Evolutionary conservation across 192 early-diverging fungal genomes (phyloP).

Genomic region (Radiomyces spectabilis): DNA sequence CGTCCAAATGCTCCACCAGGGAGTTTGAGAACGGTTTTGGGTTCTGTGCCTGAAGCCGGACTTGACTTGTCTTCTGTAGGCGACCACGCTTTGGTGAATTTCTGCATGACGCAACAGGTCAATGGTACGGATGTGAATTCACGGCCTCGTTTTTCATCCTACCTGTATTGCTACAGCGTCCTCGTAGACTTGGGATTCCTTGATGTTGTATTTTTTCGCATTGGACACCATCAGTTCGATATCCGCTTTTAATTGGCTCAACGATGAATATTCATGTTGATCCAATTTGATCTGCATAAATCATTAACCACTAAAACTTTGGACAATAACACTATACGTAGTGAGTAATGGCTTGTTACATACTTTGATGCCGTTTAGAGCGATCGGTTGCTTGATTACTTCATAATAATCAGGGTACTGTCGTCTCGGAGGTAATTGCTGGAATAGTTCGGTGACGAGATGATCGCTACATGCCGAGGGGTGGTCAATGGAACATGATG

Average conservation of each 20-base stretch:
- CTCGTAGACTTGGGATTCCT: constrained; percentile 34
- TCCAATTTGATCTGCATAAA: constrained; percentile 21
- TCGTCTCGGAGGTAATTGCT: constrained; percentile 28
- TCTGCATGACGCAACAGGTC: constrained; percentile 6
- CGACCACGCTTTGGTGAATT: constrained; percentile 19
- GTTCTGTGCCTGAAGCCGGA: not conserved
- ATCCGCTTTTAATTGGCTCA: constrained; percentile 31
- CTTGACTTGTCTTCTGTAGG: not conserved
- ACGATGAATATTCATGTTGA: constrained; percentile 11
- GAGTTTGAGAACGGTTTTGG: constrained; percentile 7
- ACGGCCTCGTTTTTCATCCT: not conserved
- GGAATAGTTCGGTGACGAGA: too few relatives aligned
- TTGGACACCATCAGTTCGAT: constrained; percentile 39
- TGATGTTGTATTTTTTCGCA: constrained; percentile 46
- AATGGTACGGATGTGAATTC: not conserved
- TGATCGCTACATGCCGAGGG: too few relatives aligned
- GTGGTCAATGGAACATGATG: too few relatives aligned
- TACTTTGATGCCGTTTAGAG: constrained; percentile 42
- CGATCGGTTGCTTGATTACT: constrained; percentile 50
- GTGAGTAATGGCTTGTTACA: not conserved
- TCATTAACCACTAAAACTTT: not conserved
- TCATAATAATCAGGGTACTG: constrained; percentile 41
- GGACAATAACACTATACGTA: not conserved
- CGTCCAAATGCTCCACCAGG: constrained; percentile 1
- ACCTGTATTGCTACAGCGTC: constrained; percentile 41